These are phyloP conservation scores for Candida sanyiensis DNA, from an alignment of 805 yeast genomes.

Conservation along the genomic window DNA sequence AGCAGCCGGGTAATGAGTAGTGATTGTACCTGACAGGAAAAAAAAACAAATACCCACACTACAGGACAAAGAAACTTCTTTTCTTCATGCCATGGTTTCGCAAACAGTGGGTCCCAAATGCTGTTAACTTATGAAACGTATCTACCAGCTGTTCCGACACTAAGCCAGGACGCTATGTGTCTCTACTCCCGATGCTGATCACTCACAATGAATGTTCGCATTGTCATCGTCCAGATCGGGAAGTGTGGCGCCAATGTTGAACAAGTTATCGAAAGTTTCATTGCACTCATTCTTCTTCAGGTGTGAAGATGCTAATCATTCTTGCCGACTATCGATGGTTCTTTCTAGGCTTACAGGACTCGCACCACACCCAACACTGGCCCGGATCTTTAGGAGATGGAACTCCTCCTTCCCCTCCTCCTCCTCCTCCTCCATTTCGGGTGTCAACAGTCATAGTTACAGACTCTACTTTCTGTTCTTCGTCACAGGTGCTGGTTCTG, in stretches of 20 bases:
- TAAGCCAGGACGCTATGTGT: background rate
- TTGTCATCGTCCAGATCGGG: background rate
- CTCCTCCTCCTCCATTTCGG: no score
- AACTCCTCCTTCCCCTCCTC: no score
- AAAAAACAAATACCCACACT: no score
- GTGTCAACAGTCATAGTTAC: background rate
- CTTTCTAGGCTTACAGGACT: background rate
- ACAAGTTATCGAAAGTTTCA: no score
- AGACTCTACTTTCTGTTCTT: conserved; percentile 13
- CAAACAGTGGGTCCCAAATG: no score
- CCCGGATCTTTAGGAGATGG: conserved; percentile 1
- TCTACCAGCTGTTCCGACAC: no score
- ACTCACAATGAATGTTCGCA: background rate
- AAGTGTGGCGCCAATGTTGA: conserved; percentile 5
- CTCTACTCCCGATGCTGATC: background rate
- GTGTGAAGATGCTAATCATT: background rate
- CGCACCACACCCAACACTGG: background rate
- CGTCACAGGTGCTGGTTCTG: conserved; percentile 15
- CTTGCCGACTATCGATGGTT: background rate
- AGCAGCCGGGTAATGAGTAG: background rate
- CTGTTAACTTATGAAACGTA: no score
- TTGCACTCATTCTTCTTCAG: no score
- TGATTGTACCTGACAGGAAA: background rate
- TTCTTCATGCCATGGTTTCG: no score
- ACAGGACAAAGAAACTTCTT: no score